Evolutionary conservation across 2,329 filamentous ascomycete genomes (phyloP), one percentile per base, ranked within the genome.

Genomic region (Penicillium psychrosexuale): DNA sequence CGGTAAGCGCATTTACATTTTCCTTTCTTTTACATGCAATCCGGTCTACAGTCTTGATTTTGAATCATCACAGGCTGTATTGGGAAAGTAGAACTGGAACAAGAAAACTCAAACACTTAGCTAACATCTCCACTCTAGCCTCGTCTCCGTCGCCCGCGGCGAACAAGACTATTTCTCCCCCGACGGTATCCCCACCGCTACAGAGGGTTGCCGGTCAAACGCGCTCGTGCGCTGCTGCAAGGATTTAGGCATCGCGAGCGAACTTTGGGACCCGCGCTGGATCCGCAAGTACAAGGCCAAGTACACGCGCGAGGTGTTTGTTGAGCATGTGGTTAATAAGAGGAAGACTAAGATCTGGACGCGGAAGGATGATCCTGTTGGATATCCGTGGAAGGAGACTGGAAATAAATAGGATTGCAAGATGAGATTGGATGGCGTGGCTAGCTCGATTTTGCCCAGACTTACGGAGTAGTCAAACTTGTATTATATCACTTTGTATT

Each of bases 171-270:
- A 95, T 77, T 99, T 97, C 77, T 85, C 84, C 64, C 83, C 90
- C 33, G 92, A 97, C 64, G 88, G 89, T 52, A 91, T 99, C 60
- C 91, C 94, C 27, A 96, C 92, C 1, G 92, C 94, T 8, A 92
- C 92, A 57, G 94, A 99, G 76, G 94, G 94, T 50, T 96, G 91
- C 82, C 97, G 97, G 77, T 96, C 91, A 60, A 99, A 99, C 71
- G 94, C 94, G 12, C 81, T 99, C 63, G 95, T 97, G 86, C 89
- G 94, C 55, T 97, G 93, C 82, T 97, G 94, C 80, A 99, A 99
- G 78, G 94, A 99, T 73, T 78, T 99, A 31, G 94, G 94, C 34
- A 89, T 99, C 61, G 94, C 91, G 1, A 92, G 88, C 61, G 94
- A 99, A 76, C 82, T 99, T 19, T 99, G 94, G 94, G 94, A 99